Evolutionary conservation across 2,329 filamentous ascomycete species (phyloP).

Genomic region (Biscogniauxia mediterranea): DNA sequence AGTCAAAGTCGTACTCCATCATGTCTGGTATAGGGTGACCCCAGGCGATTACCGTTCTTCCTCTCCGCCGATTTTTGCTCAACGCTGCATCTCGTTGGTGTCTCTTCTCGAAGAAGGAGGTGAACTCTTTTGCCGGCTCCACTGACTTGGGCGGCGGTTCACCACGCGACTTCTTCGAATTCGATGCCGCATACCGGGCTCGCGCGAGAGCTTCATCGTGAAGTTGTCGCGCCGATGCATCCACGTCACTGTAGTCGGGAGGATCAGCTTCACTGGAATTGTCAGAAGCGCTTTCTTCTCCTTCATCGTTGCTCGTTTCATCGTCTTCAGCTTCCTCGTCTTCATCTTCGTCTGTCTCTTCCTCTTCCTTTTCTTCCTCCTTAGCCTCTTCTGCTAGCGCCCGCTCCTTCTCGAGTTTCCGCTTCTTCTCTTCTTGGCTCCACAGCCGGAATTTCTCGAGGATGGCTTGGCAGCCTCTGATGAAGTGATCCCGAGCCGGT

Average conservation of each 20-base stretch:
- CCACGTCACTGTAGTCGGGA: slow-evolving; percentile 67
- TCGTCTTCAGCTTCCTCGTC: slow-evolving; percentile 27
- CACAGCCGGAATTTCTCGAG: slow-evolving; percentile 85
- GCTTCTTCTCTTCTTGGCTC: slow-evolving; percentile 85
- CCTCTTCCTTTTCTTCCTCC: slow-evolving; percentile 38
- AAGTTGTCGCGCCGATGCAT: slow-evolving; percentile 71
- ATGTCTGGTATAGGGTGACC: slow-evolving; percentile 77
- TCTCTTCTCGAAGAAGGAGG: slow-evolving; percentile 81
- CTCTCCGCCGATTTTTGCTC: slow-evolving; percentile 67
- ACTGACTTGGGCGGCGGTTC: slow-evolving; percentile 29
- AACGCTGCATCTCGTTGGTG: slow-evolving; percentile 78
- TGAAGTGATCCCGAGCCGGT: slow-evolving; percentile 79
- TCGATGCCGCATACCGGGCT: slow-evolving; percentile 25
- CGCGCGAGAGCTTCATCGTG: slow-evolving; percentile 61
- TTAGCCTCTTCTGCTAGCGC: slow-evolving; percentile 50
- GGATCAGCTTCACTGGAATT: slow-evolving; percentile 50
- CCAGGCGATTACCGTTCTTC: slow-evolving; percentile 74
- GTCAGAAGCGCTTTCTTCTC: slow-evolving; percentile 24
- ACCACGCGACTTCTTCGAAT: slow-evolving; percentile 22
- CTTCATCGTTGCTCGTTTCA: slow-evolving; percentile 33
- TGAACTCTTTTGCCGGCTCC: slow-evolving; percentile 61
- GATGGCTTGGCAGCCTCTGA: slow-evolving; percentile 76
- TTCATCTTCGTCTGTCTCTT: slow-evolving; percentile 18
- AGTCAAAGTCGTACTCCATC: slow-evolving; percentile 66
- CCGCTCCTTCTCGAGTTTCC: slow-evolving; percentile 74